Base-by-base conservation (phyloP, 2,329 filamentous ascomycete genomes). In the Colletotrichum chrysophilum region DNA sequence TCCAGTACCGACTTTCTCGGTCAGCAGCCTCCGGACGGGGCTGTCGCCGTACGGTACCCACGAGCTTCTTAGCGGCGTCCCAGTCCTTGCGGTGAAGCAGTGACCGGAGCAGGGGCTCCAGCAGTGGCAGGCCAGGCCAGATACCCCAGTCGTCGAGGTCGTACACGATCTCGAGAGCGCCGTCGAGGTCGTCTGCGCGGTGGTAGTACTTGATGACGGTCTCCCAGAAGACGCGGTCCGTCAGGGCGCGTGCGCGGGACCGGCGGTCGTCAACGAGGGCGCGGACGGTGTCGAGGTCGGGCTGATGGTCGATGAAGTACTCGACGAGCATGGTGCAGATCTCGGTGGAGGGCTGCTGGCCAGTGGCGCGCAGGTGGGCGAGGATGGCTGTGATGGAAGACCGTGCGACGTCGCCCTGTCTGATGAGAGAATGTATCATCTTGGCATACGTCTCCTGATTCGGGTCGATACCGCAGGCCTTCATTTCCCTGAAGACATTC, bases 261-360 rank as follows among this genome's bases (percentile, higher is more conserved):
- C 77, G 77, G 38, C 80, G 66, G 71, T 94, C 90, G 26, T 87
- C 84, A 24, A 95, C 91, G 5, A 96, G 85, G 0, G 83, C 81
- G 48, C 91, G 88, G n/a, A 95, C 88, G 16, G 90, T 89, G 3
- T 85, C 83, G 34, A 94, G 84, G 78, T 94, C 88, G 0, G 93
- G 91, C 3, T 91, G 91, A 2, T 84, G 88, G 10, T 86, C 80
- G 81, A 96, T 93, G 81, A 93, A 93, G 81, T 94, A 88, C 61
- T 93, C 90, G 61, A 94, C 86, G 24, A 97, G 89, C 80, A 93
- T 94, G 28, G 94, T 96, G 85, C 94, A 94, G 80, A 95, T 94
- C 79, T 95, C 90, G 2, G 91, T 84, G 5, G 90, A 90, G 3
- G 91, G 88, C 64, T 88, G 81, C 58, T 93, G 80, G 24, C 89